phyloP scores from a whole-genome alignment of 371 early-diverging fungal species.

The Basidiobolus meristosporus region DNA sequence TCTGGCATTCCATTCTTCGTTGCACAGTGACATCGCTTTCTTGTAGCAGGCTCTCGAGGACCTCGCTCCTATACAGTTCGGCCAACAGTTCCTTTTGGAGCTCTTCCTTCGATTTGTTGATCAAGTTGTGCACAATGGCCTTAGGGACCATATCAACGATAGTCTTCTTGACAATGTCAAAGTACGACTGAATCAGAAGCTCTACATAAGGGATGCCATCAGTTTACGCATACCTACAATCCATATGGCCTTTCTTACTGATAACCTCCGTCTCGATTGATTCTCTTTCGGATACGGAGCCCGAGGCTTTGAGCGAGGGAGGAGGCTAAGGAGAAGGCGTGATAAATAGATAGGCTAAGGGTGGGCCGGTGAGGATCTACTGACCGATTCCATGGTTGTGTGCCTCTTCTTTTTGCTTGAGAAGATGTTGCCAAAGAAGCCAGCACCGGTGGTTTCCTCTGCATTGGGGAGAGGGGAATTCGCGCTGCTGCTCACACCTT shows the following conservation, averaged over 20 bases:
- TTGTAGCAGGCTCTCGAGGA: constrained; percentile 75
- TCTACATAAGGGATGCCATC: constrained; percentile 16
- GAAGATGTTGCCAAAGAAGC: constrained; percentile 96
- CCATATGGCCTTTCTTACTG: constrained; percentile 26
- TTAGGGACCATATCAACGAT: constrained; percentile 97
- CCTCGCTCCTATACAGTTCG: constrained; percentile 90
- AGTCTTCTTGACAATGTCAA: constrained; percentile 93
- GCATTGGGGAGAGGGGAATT: constrained; percentile 7
- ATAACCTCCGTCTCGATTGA: constrained; percentile 95
- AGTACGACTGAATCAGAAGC: constrained; percentile 89
- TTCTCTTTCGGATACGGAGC: constrained; percentile 89
- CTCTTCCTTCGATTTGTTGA: constrained; percentile 72
- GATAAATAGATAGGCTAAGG: background rate
- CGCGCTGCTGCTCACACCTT: constrained; percentile 10
- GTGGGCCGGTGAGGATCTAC: constrained; percentile 3
- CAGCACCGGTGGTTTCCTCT: constrained; percentile 7
- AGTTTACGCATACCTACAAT: background rate
- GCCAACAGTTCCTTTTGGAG: constrained; percentile 86
- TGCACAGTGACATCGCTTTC: constrained; percentile 84
- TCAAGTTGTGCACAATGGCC: constrained; percentile 95
- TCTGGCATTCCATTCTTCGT: constrained; percentile 86
- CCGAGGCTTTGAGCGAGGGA: constrained; percentile 81
- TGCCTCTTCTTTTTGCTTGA: constrained; percentile 52
- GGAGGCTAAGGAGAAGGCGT: constrained; percentile 53
- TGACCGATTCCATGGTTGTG: constrained; percentile 61